A percentile compares a stretch with the other conserved stretches of the same genome.
phyloP scores from a whole-genome alignment of 768 basidiomycete species.

The Chalciporus piperatus region DNA sequence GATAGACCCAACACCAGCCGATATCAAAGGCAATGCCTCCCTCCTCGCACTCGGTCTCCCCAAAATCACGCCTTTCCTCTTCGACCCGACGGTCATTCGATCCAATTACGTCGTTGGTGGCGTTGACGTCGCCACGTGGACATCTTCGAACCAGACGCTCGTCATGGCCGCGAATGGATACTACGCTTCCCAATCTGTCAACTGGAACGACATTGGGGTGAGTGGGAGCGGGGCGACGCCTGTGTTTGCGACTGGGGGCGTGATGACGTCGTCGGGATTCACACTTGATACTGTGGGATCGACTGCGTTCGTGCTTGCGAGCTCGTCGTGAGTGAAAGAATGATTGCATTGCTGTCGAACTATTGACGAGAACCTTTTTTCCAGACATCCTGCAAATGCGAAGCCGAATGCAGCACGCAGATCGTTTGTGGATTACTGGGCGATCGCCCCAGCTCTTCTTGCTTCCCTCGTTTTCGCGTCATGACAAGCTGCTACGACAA shows the following conservation, averaged over 20 bases:
- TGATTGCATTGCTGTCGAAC: not conserved
- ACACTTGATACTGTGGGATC: constrained; percentile 17
- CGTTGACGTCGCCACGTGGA: constrained; percentile 55
- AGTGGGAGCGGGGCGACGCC: not conserved
- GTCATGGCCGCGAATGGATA: constrained; percentile 53
- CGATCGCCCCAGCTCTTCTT: not conserved
- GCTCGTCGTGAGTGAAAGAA: constrained; percentile 11
- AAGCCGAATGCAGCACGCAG: not conserved
- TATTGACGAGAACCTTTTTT: not conserved
- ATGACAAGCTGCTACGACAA: not conserved
- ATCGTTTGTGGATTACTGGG: not conserved
- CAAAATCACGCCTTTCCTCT: constrained; percentile 47
- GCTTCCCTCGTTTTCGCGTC: not conserved
- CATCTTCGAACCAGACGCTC: constrained; percentile 40
- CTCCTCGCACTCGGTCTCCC: constrained; percentile 43
- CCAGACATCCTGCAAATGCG: not conserved
- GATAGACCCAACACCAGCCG: constrained; percentile 52
- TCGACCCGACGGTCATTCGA: constrained; percentile 40
- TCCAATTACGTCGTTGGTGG: constrained; percentile 38
- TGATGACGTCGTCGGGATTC: constrained; percentile 14
- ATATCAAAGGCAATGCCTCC: constrained; percentile 55
- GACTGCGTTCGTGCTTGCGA: constrained; percentile 13
- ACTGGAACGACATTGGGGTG: constrained; percentile 29
- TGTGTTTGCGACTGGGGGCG: constrained; percentile 16
- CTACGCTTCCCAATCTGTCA: constrained; percentile 35